Evolutionary conservation across 2,329 filamentous ascomycete species (phyloP), one percentile per base, ranked within the genome.

Genomic region (Bimuria novae-zelandiae): DNA sequence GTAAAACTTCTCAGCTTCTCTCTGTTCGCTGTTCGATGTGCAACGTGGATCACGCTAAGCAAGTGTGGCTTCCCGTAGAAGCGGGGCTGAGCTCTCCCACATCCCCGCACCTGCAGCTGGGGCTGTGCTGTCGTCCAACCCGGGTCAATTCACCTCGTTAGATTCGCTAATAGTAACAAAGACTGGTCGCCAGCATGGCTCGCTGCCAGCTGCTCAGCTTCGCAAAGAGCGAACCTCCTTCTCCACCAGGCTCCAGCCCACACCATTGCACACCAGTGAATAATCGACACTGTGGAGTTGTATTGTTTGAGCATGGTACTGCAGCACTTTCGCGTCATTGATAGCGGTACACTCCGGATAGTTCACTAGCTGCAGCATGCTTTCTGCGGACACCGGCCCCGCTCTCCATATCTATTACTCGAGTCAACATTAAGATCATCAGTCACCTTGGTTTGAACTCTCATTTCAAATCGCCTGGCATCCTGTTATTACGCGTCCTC

Each of bases 301-400:
- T 16, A 22, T 35, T 35, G 17, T 35, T 10, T 17, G 30, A 37
- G n/a, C 29, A 17, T 33, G 33, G 33, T 14, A 47, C 23, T 29
- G 16, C 25, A 39, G 23, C 33, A 29, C n/a, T 35, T n/a, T 21
- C 17, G 44, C 44, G 44, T 47, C 44, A 47, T 47, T 47, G 33
- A 37, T 37, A 47, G 33, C 44, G 10, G 32, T 33, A 47, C n/a
- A 29, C 32, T 29, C 19, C 43, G 43, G 43, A 16, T n/a, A 30
- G 21, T 25, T n/a, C 19, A 25, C 43, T 46, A 46, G 43, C 22
- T 37, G n/a, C 35, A 14, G n/a, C 22, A 22, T 8, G 21, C 14
- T 16, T 16, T 29, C 33, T 36, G 33, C 23, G 32, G 44, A 47
- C 22, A 37, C 33, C 44, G 43, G 32, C 44, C 39, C 32, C 33